Evolutionary conservation across 805 yeast species (phyloP), one percentile per base, ranked within the genome.

Genomic region (Citeromyces nyonsensis): DNA sequence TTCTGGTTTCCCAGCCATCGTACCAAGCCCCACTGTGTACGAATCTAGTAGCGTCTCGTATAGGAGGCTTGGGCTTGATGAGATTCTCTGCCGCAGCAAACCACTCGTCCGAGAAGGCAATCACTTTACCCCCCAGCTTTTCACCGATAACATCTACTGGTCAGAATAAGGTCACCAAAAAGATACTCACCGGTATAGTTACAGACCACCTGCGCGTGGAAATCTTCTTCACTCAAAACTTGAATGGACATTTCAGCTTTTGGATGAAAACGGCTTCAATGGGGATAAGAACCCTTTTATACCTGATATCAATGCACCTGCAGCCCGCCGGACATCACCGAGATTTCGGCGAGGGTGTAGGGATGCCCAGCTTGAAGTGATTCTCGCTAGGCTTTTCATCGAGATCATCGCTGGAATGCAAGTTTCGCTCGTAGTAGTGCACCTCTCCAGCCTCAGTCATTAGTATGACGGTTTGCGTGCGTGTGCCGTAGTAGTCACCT

Each of bases 1-100:
- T 69, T 51, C 96, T 67, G 9, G 97, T 88, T 55, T 88, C 97
- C 97, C 97, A 88, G 14, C 98, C 98, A 44, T 88, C 98, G 50
- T 83, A 88, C 95, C 96, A 88, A 4, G 95, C 95, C 33, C 97
- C 97, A 3, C 86, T 69, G 37, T 69, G 79, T 2, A 76, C 71
- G 52, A 84, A 86, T 44, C 69, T 65, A 20, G 85, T 78, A 8
- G 80, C 77, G 44, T 84, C 94, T 47, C 93, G 63, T 36, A 83
- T 68, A 2, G 96, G 94, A 3, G 76, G 66, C 30, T 64, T 66
- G 26, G 95, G 86, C 48, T 81, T 75, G 51, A 85, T 74, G 45
- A 88, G 64, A 56, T 88, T 88, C 24, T 65, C 70, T 5, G 97
- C 97, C 28, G 73, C 88, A 1, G 96, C 97, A 57, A 88, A 88